Evolutionary conservation across 768 basidiomycete genomes (phyloP), one percentile per base, ranked within the genome.

Genomic region (Boletellus ananiceps): DNA sequence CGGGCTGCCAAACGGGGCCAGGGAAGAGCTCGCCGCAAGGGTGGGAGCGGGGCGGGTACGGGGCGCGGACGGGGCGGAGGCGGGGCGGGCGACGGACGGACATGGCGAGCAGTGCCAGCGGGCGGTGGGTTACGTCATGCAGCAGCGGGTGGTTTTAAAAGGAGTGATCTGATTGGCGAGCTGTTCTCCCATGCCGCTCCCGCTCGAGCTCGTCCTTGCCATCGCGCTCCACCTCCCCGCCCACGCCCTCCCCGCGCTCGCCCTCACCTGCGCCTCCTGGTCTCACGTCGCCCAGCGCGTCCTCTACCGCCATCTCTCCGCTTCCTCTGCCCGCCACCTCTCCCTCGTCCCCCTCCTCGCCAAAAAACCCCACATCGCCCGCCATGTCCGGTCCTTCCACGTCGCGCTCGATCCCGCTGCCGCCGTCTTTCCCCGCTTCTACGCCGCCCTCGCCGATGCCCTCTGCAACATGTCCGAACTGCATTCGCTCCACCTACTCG

Each of bases 21-120:
- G n/a, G 58, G 50, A 75, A 70, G 49, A 93, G 73, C 8, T 80
- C 69, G 29, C 77, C 81, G 60, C 86, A 87, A 29, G 66, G 67
- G 64, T 91, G 88, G 1, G 88, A 85, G 13, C 80, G 74, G 4
- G 52, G 54, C 0, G 81, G 75, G 68, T 75, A 86, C 5, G 84
- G 83, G 0, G 74, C 83, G 83, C 23, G 11, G 15, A 45, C 8
- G 23, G 25, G 36, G 15, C 23, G 29, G 29, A 29, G 34, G 37
- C 14, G 47, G 3, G 16, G n/a, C 40, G 40, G 3, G 16, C 9
- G 36, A 16, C 13, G 54, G 44, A 33, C 40, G 36, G 33, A 29
- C 56, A 46, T 56, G 40, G 15, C 12, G 13, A 40, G 38, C 29
- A 5, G 12, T 57, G 45, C 36, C 38, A 45, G 29, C 41, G 31